Percentiles rank a stretch among this genome's conserved stretches.
phyloP scores from a whole-genome alignment of 1,139 yeast genomes.

The Pneumocystis carinii region DNA sequence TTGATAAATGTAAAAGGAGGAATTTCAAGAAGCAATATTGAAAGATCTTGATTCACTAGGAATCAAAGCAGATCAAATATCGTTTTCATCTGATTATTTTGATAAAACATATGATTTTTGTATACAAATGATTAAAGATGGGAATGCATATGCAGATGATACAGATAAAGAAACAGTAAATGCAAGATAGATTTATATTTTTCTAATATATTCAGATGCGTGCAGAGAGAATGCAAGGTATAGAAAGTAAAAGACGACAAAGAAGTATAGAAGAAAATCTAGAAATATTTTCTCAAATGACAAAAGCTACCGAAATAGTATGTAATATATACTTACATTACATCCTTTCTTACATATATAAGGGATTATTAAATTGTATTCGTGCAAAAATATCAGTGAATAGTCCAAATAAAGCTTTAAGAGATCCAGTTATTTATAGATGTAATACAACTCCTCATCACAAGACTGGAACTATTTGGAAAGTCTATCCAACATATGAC shows the following conservation, averaged over 20 bases:
- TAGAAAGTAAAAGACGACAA: slow-evolving; percentile 77
- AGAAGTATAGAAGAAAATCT: slow-evolving; percentile 83
- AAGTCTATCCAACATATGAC: slow-evolving; percentile 92
- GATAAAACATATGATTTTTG: slow-evolving; percentile 78
- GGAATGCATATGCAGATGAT: slow-evolving; percentile 93
- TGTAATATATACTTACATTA: background rate
- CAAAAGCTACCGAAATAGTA: slow-evolving; percentile 61
- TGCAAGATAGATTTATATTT: background rate
- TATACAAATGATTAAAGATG: slow-evolving; percentile 72
- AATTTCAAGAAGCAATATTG: slow-evolving; percentile 80
- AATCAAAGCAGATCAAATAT: slow-evolving; percentile 71
- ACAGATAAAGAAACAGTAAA: slow-evolving; percentile 56
- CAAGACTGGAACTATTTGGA: slow-evolving; percentile 84
- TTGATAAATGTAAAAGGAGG: slow-evolving; percentile 26
- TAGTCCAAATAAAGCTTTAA: slow-evolving; percentile 78
- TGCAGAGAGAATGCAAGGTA: slow-evolving; percentile 95
- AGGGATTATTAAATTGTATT: slow-evolving; percentile 70
- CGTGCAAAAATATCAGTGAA: slow-evolving; percentile 91
- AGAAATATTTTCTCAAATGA: slow-evolving; percentile 77
- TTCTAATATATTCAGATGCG: slow-evolving; percentile 42
- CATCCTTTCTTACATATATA: slow-evolving; percentile 18
- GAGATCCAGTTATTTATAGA: slow-evolving; percentile 96
- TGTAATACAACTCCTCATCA: slow-evolving; percentile 93
- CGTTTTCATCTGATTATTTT: slow-evolving; percentile 88
- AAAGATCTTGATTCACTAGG: slow-evolving; percentile 83